Base-by-base conservation (phyloP, 257 asterid species). In the Gentiana dahurica region DNA sequence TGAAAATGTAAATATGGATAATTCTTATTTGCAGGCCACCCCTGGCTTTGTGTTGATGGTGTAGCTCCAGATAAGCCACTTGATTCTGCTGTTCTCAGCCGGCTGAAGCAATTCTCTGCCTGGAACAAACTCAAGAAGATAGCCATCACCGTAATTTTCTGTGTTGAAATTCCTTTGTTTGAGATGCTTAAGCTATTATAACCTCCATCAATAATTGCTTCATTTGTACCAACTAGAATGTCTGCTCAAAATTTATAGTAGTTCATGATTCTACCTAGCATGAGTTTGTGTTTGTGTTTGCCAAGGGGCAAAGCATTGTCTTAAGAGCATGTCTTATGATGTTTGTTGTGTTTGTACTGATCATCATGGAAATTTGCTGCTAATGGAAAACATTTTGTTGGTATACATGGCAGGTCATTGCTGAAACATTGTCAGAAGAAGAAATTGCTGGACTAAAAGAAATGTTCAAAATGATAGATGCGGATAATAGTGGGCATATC, bases 381-480 rank as follows among this genome's bases (percentile, higher is more conserved):
- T 34, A 10, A n/a, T 51, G 43, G 34, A 57, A 10, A 4, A 8
- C 6, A 36, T 33, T 48, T 66, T 32, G 61, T 37, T 3, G 5
- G 6, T 54, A 33, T 43, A 10, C 24, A 34, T 45, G 24, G 62
- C 51, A 77, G 82, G 79, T 77, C 35, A 77, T 77, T 51, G 83
- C 83, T 4, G 83, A 73, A 57, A 66, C 53, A 36, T 69, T 77
- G 35, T 73, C 83, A 0, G 79, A 74, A 57, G 83, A 77, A 51
- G 83, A 77, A 65, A 77, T 77, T 46, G 79, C 77, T 39, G 82
- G 82, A 38, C 79, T 77, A 6, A 73, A 60, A 68, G 67, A 77
- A 67, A 77, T 77, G 81, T 76, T 76, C 66, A 68, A 69, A 67
- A 68, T 65, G 81, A 76, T 72, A 53, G 81, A 76, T 6, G 61